These are phyloP conservation scores for Exsudoporus frostii DNA, from an alignment of 768 basidiomycete species.

Conservation along the genomic window DNA sequence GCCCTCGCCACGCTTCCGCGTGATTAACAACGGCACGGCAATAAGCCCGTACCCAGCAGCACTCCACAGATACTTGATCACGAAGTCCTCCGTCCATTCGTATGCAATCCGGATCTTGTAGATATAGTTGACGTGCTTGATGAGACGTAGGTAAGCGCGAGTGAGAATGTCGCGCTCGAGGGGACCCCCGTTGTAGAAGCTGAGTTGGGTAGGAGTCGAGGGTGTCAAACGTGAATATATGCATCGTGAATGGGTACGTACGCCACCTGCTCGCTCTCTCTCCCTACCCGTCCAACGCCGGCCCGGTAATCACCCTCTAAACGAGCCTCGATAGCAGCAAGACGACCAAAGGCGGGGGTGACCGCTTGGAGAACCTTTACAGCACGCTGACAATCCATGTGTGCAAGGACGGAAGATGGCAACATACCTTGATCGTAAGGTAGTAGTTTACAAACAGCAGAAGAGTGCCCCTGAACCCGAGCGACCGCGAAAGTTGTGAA, in stretches of 20 bases:
- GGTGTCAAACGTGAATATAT: neutral
- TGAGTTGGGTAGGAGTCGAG: constrained; percentile 22
- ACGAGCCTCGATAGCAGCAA: constrained; percentile 84
- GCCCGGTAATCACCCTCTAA: constrained; percentile 90
- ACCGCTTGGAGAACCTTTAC: constrained; percentile 68
- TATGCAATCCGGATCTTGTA: constrained; percentile 93
- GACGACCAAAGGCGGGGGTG: constrained; percentile 88
- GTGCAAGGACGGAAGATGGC: neutral
- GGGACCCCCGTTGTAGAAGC: constrained; percentile 88
- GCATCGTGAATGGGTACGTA: constrained; percentile 36
- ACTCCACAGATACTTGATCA: constrained; percentile 96
- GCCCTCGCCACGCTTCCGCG: constrained; percentile 35
- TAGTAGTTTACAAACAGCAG: constrained; percentile 84
- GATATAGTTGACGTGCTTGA: constrained; percentile 87
- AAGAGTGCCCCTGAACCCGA: constrained; percentile 80
- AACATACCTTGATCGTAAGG: constrained; percentile 56
- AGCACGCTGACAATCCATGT: neutral
- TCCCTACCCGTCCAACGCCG: constrained; percentile 79
- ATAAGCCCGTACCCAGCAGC: constrained; percentile 90
- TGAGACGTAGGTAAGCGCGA: constrained; percentile 71
- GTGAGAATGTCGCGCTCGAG: constrained; percentile 82
- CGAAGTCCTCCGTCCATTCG: constrained; percentile 95
- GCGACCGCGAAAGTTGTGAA: constrained; percentile 80
- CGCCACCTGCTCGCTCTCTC: constrained; percentile 94
- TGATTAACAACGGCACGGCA: constrained; percentile 83